Evolutionary conservation across 345 rosid species (phyloP), one percentile per base, ranked within the genome.

Genomic region (Carallia brachiata): DNA sequence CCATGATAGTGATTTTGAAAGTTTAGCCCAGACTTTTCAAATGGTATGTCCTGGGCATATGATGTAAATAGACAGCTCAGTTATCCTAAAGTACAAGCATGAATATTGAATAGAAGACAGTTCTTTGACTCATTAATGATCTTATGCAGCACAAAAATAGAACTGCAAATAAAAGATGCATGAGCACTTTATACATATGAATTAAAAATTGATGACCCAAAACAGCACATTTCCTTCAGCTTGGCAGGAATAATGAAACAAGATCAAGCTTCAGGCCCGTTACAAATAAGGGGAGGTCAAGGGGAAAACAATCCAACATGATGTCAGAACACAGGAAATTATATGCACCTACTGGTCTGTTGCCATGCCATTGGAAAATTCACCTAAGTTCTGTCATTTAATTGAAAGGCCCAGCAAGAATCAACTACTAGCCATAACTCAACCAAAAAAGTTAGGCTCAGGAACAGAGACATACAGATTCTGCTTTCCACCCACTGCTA

Each of bases 401-500:
- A 4, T 12, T 44, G 16, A 55, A 55, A 19, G 60, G 10, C 32
- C 6, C 10, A 55, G n/a, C 13, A 55, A 55, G 5, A 36, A 47
- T 63, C 6, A 40, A 32, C 28, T 30, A 23, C 8, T 19, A 65
- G 52, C 58, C 27, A 3, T 3, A 55, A 37, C 31, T 52, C 54
- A 27, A 19, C 31, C 31, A 55, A 30, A 23, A 13, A 4, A 8
- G 17, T 12, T 7, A 31, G 9, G 2, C 53, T 44, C 55, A 74
- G 66, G 75, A 37, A 57, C 7, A 69, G 40, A 66, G 68, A 81
- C 98, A 89, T 83, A 91, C 97, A 77, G 97, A 88, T 77, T 83
- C 86, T 71, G 86, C 90, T 72, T 80, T 88, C 98, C 98, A 93
- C 36, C 77, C 86, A 66, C 65, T 85, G 72, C 76, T 78, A 74